phyloP scores from a whole-genome alignment of 306 rosid species.

The Lathyrus tuberosus region DNA sequence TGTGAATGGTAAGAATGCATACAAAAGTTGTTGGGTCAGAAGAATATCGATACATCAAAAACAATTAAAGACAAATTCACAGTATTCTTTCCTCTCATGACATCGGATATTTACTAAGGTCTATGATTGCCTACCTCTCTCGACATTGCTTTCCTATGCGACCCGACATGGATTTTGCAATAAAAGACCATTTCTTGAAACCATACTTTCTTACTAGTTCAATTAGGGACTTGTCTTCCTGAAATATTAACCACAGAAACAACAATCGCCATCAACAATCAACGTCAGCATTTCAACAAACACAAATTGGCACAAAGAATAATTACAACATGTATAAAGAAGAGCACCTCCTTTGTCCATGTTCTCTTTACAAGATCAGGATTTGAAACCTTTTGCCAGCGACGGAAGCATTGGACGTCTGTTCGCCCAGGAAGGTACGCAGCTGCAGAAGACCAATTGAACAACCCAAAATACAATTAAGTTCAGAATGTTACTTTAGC shows the following conservation, averaged over 20 bases:
- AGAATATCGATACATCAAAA: constrained; percentile 10
- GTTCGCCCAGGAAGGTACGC: constrained; percentile 49
- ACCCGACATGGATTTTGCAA: constrained; percentile 55
- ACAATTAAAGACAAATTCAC: background rate
- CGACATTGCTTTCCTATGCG: constrained; percentile 79
- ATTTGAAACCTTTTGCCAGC: no score
- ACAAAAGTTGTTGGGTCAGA: background rate
- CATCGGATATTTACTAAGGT: background rate
- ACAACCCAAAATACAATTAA: background rate
- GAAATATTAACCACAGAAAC: no score
- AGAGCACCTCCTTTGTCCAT: no score
- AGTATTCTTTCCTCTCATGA: no score
- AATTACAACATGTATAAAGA: constrained; percentile 23
- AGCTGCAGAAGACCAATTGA: constrained; percentile 44
- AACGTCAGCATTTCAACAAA: no score
- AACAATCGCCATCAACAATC: no score
- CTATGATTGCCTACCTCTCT: constrained; percentile 51
- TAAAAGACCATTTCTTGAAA: constrained; percentile 56
- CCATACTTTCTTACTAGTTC: no score
- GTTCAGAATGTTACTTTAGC: background rate
- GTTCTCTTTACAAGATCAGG: no score
- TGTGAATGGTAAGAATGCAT: no score
- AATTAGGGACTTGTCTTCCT: no score
- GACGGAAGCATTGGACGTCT: constrained; percentile 62
- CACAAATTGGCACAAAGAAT: no score